These are phyloP conservation scores for Helianthus tuberosus DNA, from an alignment of 129 eudicot species.

Conservation along the genomic window DNA sequence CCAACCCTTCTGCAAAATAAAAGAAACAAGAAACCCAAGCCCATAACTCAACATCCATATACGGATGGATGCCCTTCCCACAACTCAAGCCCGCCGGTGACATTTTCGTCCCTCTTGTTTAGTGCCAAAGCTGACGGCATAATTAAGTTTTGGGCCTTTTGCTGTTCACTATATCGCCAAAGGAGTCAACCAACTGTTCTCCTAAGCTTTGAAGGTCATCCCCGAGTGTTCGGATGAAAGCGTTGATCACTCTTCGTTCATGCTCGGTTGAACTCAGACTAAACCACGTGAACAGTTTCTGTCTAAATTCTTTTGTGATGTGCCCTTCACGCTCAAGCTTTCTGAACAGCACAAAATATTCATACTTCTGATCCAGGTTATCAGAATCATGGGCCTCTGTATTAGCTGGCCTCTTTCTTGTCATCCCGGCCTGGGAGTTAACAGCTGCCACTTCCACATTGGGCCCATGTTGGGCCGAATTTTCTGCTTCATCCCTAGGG, in stretches of 20 bases:
- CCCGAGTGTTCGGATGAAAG: constrained; percentile 63
- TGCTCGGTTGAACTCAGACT: constrained; percentile 83
- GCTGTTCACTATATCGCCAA: constrained; percentile 63
- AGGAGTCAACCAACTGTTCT: constrained; percentile 83
- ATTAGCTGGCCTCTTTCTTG: constrained; percentile 59
- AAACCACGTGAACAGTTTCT: constrained; percentile 81
- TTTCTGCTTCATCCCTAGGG: constrained; percentile 56
- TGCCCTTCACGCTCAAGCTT: constrained; percentile 73
- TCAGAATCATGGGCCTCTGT: constrained; percentile 58
- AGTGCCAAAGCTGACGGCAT: constrained; percentile 44
- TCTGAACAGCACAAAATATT: constrained; percentile 45
- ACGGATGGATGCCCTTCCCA: too few relatives aligned
- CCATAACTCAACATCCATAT: too few relatives aligned
- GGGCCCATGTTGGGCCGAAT: constrained; percentile 45
- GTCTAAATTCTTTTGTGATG: constrained; percentile 66
- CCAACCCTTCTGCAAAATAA: too few relatives aligned
- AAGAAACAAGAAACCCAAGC: too few relatives aligned
- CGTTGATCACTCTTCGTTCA: constrained; percentile 81
- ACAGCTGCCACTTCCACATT: constrained; percentile 59
- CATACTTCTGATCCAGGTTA: constrained; percentile 49
- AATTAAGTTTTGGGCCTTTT: too few relatives aligned
- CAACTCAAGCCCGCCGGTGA: too few relatives aligned
- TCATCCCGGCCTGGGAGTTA: constrained; percentile 36
- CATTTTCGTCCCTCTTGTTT: background rate
- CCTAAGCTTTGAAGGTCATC: constrained; percentile 89